phyloP scores from a whole-genome alignment of 306 rosid genomes.

The Vigna angularis region DNA sequence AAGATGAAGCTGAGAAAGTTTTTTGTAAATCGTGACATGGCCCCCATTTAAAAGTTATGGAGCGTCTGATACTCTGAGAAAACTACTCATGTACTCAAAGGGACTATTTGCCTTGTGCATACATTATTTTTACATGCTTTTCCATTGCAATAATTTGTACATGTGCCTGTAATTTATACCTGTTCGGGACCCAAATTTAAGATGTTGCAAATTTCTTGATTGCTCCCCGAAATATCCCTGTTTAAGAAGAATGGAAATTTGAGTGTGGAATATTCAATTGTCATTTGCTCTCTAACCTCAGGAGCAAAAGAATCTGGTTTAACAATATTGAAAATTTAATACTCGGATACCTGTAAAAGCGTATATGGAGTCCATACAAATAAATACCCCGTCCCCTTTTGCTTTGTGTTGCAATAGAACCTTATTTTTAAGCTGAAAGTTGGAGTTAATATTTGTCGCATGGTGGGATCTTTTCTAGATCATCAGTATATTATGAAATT shows the following conservation, averaged over 20 bases:
- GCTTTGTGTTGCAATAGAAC: not conserved
- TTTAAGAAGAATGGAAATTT: not conserved
- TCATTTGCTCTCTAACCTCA: conserved; percentile 13
- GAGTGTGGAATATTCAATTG: not conserved
- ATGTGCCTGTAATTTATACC: conserved; percentile 37
- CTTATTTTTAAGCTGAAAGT: no score
- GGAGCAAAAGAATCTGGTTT: not conserved
- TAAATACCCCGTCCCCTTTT: not conserved
- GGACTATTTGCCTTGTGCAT: conserved; percentile 20
- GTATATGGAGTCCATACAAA: no score
- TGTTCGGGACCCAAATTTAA: conserved; percentile 24
- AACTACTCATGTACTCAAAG: conserved; percentile 26
- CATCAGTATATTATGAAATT: not conserved
- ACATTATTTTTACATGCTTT: conserved; percentile 19
- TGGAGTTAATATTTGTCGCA: no score
- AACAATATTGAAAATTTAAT: no score
- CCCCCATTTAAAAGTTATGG: conserved; percentile 17
- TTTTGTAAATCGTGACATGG: conserved; percentile 30
- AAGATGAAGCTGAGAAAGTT: conserved; percentile 8
- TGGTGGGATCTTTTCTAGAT: not conserved
- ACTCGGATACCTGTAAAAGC: no score
- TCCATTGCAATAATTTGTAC: conserved; percentile 32
- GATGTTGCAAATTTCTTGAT: conserved; percentile 24
- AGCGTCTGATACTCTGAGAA: conserved; percentile 25
- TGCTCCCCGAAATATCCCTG: not conserved